Evolutionary conservation across 345 rosid species (phyloP).

Genomic region (Syzygium grande): DNA sequence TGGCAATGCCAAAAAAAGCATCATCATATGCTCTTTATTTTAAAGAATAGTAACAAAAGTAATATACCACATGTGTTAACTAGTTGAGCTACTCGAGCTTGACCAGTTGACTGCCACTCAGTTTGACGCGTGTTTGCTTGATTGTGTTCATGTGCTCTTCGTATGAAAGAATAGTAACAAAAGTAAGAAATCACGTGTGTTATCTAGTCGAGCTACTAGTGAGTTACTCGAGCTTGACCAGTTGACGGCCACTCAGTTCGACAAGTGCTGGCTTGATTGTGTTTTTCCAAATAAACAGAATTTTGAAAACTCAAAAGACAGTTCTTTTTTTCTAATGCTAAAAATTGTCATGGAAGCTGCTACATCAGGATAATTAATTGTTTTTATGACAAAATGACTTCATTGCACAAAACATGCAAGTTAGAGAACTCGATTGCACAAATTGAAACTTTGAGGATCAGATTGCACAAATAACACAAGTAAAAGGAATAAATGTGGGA

Average conservation of each 20-base stretch:
- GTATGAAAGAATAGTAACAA: neutral
- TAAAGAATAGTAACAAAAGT: neutral
- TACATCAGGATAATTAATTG: neutral
- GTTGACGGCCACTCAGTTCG: neutral
- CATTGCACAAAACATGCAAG: neutral
- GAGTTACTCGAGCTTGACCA: neutral
- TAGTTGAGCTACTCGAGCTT: neutral
- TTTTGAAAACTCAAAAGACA: neutral
- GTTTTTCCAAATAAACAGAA: neutral
- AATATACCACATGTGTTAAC: neutral
- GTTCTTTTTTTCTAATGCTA: neutral
- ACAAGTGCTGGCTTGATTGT: neutral
- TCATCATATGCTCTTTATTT: neutral
- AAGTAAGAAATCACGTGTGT: neutral
- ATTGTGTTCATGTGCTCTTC: neutral
- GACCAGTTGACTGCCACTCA: neutral
- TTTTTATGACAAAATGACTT: neutral
- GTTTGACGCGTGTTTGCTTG: neutral
- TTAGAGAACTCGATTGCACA: neutral
- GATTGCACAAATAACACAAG: neutral
- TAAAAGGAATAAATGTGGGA: neutral
- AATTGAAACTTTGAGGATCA: neutral
- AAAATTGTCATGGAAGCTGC: neutral
- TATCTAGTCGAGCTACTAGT: neutral
- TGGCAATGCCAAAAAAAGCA: neutral